Evolutionary conservation across 108 stramenopile species (phyloP).

Genomic region (Schizochytrium sp.): DNA sequence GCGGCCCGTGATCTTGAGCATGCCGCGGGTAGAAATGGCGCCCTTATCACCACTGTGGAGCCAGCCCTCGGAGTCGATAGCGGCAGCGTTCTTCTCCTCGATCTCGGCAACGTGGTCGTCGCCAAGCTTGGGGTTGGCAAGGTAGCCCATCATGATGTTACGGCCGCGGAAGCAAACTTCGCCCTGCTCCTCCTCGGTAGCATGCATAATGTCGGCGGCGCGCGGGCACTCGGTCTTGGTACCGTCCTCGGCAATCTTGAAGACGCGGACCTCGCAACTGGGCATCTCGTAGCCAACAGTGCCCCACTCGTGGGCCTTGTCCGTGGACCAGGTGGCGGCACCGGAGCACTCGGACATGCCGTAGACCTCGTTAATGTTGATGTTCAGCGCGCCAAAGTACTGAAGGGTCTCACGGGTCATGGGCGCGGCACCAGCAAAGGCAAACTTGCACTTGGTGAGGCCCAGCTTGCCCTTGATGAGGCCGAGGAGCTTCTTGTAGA

Average conservation of each 20-base stretch:
- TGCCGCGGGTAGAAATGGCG: background rate
- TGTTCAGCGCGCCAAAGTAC: slow-evolving; percentile 55
- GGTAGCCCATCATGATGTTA: slow-evolving; percentile 70
- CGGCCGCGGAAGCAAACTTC: slow-evolving; percentile 61
- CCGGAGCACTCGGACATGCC: slow-evolving; percentile 57
- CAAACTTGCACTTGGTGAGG: slow-evolving; percentile 40
- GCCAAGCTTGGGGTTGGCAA: slow-evolving; percentile 28
- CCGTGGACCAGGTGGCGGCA: slow-evolving; percentile 37
- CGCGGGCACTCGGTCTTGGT: background rate
- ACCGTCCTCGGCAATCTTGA: background rate
- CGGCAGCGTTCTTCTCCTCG: slow-evolving; percentile 52
- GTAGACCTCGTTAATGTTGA: slow-evolving; percentile 51
- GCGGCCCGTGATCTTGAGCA: slow-evolving; percentile 35
- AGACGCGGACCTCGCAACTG: background rate
- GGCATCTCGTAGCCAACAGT: background rate
- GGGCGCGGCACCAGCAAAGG: slow-evolving; percentile 54
- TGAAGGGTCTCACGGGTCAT: slow-evolving; percentile 47
- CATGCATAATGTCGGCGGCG: background rate
- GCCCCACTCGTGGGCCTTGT: slow-evolving; percentile 24
- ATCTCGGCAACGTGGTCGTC: slow-evolving; percentile 27
- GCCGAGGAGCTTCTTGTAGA: background rate
- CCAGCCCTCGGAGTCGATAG: slow-evolving; percentile 60
- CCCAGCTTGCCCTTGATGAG: slow-evolving; percentile 46
- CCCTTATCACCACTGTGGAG: slow-evolving; percentile 56
- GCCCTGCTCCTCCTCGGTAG: slow-evolving; percentile 23